Evolutionary conservation across 2,329 filamentous ascomycete species (phyloP).

Genomic region (Hypoxylon sp.): DNA sequence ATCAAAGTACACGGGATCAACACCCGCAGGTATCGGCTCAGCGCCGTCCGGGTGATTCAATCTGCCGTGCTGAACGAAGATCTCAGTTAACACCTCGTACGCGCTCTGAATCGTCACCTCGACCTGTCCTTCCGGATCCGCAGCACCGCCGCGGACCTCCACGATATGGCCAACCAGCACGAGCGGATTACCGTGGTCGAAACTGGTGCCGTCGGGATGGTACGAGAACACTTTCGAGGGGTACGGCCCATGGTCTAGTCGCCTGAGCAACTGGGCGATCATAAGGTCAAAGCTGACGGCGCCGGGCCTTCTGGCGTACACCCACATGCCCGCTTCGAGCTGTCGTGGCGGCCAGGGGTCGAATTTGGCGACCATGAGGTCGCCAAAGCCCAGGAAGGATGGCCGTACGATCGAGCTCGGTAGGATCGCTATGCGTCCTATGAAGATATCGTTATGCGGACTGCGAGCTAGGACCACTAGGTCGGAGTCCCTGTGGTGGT

Average conservation of each 20-base stretch:
- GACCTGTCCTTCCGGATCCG: neutral
- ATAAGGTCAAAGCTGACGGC: neutral
- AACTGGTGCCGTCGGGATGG: neutral
- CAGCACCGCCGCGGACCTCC: neutral
- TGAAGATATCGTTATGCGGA: slow-evolving; percentile 9
- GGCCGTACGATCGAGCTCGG: slow-evolving; percentile 8
- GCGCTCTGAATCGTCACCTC: slow-evolving; percentile 25
- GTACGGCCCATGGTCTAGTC: neutral
- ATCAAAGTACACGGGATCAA: neutral
- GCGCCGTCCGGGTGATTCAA: neutral
- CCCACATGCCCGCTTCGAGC: slow-evolving; percentile 31
- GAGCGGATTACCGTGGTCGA: neutral
- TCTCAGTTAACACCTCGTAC: slow-evolving; percentile 28
- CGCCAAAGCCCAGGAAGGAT: neutral
- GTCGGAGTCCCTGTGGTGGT: neutral
- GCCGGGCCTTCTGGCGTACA: slow-evolving; percentile 21
- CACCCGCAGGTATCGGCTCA: neutral
- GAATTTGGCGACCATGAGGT: slow-evolving; percentile 24
- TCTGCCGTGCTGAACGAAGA: slow-evolving; percentile 8
- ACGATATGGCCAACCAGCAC: slow-evolving; percentile 26
- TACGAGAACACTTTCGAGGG: neutral
- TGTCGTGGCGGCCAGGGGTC: neutral
- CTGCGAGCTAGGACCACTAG: slow-evolving; percentile 21
- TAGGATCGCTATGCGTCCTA: slow-evolving; percentile 9
- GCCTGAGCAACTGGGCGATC: neutral